Evolutionary conservation across 2,329 filamentous ascomycete genomes (phyloP).

Genomic region (Pseudopithomyces maydicus): DNA sequence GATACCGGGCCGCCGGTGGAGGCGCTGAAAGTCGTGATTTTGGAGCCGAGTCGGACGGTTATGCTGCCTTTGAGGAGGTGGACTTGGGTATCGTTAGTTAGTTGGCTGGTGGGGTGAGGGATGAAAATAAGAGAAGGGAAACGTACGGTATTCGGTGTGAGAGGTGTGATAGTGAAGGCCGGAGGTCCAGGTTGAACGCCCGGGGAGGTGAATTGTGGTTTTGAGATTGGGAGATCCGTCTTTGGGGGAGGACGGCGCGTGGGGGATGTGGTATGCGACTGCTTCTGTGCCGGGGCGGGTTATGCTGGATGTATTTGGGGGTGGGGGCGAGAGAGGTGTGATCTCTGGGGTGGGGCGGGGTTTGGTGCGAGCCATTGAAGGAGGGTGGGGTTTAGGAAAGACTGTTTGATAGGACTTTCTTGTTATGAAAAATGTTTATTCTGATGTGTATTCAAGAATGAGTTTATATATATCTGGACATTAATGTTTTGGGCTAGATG

Average conservation of each 20-base stretch:
- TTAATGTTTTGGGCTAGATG: no score
- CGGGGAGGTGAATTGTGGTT: conserved; percentile 53
- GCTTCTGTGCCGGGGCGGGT: conserved; percentile 19
- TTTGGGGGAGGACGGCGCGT: conserved; percentile 15
- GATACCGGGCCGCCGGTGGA: conserved; percentile 12
- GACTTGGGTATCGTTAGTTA: conserved; percentile 25
- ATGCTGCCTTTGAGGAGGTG: conserved; percentile 49
- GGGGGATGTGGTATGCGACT: conserved; percentile 46
- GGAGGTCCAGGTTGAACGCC: conserved; percentile 53
- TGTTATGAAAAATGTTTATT: not conserved
- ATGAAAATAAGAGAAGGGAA: no score
- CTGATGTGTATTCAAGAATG: not conserved
- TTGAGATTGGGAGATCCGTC: conserved; percentile 11
- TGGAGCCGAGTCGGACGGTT: conserved; percentile 21
- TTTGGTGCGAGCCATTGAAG: not conserved
- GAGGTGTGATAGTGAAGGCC: conserved; percentile 57
- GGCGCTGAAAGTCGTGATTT: conserved; percentile 13
- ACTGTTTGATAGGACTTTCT: not conserved
- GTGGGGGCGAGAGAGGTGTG: conserved; percentile 7
- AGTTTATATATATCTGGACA: no score
- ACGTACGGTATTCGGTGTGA: conserved; percentile 50
- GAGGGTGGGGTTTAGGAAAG: no score
- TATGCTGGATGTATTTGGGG: conserved; percentile 17
- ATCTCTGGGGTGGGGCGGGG: not conserved
- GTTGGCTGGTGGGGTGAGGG: no score